These are phyloP conservation scores for Papiliotrema fonsecae DNA, from an alignment of 1,284 basidiomycete species.

Conservation along the genomic window DNA sequence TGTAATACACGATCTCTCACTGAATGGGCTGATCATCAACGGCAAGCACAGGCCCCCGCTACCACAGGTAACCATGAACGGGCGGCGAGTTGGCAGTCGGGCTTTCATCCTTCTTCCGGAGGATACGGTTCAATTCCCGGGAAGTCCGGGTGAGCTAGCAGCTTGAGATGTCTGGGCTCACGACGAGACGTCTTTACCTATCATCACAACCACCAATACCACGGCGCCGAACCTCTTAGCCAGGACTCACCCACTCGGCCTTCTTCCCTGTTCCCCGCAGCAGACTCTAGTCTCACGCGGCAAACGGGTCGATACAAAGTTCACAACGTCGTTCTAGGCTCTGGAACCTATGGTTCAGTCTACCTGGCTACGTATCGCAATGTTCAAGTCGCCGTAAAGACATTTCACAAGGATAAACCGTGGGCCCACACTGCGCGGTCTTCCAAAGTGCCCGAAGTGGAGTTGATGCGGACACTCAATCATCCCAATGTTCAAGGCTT, in stretches of 20 bases:
- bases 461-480: slow-evolving; percentile 61
- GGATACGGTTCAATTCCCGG: background rate
- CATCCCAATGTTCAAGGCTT: slow-evolving; percentile 79
- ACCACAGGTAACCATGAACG: background rate
- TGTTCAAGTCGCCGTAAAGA: slow-evolving; percentile 77
- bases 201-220: slow-evolving; percentile 6
- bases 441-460: slow-evolving; percentile 53
- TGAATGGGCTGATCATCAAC: slow-evolving; percentile 60
- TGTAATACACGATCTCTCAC: slow-evolving; percentile 60
- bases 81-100: background rate
- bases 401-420: slow-evolving; percentile 33
- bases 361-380: slow-evolving; percentile 65
- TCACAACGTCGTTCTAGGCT: slow-evolving; percentile 25
- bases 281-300: background rate
- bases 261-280: background rate
- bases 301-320: slow-evolving; percentile 5
- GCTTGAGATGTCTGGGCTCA: background rate
- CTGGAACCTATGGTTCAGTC: slow-evolving; percentile 73
- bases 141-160: background rate
- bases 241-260: background rate
- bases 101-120: background rate
- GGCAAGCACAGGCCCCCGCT: background rate
- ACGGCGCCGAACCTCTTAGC: no score
- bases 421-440: no score
- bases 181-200: slow-evolving; percentile 7